Evolutionary conservation across 192 early-diverging fungal genomes (phyloP).

Genomic region (Radiomyces spectabilis): DNA sequence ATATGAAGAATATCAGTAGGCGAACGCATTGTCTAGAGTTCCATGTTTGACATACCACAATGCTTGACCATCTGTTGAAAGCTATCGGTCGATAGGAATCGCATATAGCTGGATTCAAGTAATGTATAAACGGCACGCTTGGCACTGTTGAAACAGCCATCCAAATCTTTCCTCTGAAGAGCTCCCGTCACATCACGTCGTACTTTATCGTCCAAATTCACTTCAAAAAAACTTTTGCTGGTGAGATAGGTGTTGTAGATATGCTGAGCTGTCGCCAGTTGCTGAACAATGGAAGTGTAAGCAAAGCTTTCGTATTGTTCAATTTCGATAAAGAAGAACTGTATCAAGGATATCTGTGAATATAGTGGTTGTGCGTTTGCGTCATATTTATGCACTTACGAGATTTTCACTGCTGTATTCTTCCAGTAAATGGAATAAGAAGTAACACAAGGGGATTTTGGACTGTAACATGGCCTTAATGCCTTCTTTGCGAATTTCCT

Average conservation of each 20-base stretch:
- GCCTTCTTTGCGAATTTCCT: slow-evolving; percentile 44
- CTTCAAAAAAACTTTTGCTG: slow-evolving; percentile 47
- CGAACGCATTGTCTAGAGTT: neutral
- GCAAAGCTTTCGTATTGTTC: slow-evolving; percentile 43
- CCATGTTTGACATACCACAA: slow-evolving; percentile 24
- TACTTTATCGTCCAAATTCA: slow-evolving; percentile 48
- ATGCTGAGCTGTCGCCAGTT: slow-evolving; percentile 37
- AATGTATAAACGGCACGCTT: slow-evolving; percentile 36
- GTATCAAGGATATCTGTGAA: neutral
- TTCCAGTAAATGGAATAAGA: slow-evolving; percentile 43
- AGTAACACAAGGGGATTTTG: slow-evolving; percentile 51
- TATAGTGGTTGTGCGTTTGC: neutral
- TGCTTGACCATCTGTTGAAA: slow-evolving; percentile 33
- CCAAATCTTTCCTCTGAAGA: slow-evolving; percentile 21
- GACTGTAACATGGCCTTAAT: slow-evolving; percentile 44
- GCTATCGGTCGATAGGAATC: slow-evolving; percentile 23
- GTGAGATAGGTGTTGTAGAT: slow-evolving; percentile 51
- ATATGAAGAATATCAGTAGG: neutral
- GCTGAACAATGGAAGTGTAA: slow-evolving; percentile 27
- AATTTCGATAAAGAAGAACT: slow-evolving; percentile 54
- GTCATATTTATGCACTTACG: slow-evolving; percentile 24
- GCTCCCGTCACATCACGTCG: slow-evolving; percentile 26
- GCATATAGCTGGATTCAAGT: slow-evolving; percentile 35
- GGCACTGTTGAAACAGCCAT: slow-evolving; percentile 26
- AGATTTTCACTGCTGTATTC: slow-evolving; percentile 49